Base-by-base conservation (phyloP, 2,329 filamentous ascomycete species). In the Fusarium sp. region DNA sequence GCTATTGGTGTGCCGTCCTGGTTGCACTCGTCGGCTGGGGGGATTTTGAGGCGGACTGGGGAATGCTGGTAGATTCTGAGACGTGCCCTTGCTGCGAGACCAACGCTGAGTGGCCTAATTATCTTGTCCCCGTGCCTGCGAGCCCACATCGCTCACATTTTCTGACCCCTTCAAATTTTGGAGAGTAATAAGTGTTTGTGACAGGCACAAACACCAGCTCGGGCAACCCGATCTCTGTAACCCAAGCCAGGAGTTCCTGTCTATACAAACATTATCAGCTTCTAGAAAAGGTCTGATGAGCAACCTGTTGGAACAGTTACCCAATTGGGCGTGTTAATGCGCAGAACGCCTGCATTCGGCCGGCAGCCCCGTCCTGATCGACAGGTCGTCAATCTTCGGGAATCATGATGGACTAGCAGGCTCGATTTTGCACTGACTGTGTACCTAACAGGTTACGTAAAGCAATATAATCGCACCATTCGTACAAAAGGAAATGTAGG, bases 41-140 rank as follows among this genome's bases (percentile, higher is more conserved):
- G 53, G 46, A 56, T 63, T 67, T 59, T 49, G 58, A 65, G 45
- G 59, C 56, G 69, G 65, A 53, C 60, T 75, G 73, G 73, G 73
- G 73, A 75, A 75, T 75, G 73, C 73, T 74, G 66, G 73, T 73
- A 51, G 65, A 68, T 63, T 66, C 62, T 75, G 73, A 75, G 66
- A 75, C 73, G 53, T 3, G 40, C 64, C 73, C 73, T 62, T 60
- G 73, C 57, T 26, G 24, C 44, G 31, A 60, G 15, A 46, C 52
- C 34, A 56, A 45, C 26, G 48, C 54, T 64, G 56, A 71, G 48
- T 68, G 70, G 61, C 22, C 53, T 64, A 24, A 34, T 24, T 39
- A 36, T 34, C 49, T 52, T 67, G 59, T 65, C 58, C 68, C 43
- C 56, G 53, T 60, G 54, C 44, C 42, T 52, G 53, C 45, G 49